These are phyloP conservation scores for Globisporangium solare DNA, from an alignment of 352 stramenopile genomes.

Conservation along the genomic window DNA sequence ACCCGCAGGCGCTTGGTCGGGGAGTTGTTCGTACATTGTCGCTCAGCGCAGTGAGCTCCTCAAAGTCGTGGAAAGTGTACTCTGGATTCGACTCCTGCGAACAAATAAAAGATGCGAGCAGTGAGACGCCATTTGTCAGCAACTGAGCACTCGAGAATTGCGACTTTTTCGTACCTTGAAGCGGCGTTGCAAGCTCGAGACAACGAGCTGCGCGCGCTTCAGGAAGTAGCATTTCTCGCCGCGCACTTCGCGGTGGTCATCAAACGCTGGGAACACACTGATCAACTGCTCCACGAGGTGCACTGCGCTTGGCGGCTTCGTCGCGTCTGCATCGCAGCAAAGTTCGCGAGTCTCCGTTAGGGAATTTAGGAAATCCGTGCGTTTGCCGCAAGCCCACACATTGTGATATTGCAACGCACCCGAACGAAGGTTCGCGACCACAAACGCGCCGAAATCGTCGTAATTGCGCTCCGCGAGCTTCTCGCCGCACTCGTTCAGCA, in stretches of 20 bases:
- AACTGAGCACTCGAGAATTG: no score
- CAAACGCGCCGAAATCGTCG: conserved; percentile 70
- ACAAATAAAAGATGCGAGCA: conserved; percentile 1
- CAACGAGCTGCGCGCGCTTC: conserved; percentile 67
- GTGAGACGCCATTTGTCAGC: conserved; percentile 1
- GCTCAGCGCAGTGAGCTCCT: conserved; percentile 53
- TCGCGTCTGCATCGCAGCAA: conserved; percentile 9
- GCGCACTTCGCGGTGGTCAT: conserved; percentile 50
- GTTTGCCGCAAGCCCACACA: background rate
- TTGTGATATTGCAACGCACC: conserved; percentile 1
- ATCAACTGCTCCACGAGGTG: conserved; percentile 55
- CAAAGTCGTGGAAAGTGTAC: conserved; percentile 57
- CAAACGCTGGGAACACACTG: conserved; percentile 60
- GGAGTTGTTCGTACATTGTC: conserved; percentile 65
- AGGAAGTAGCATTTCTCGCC: conserved; percentile 53
- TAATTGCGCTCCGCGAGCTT: conserved; percentile 48
- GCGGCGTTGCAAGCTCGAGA: conserved; percentile 47
- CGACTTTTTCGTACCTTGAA: conserved; percentile 40
- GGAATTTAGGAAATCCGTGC: background rate
- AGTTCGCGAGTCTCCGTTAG: background rate
- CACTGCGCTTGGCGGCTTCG: conserved; percentile 29
- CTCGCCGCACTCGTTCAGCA: conserved; percentile 55
- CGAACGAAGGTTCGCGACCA: conserved; percentile 43
- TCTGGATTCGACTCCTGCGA: conserved; percentile 37
- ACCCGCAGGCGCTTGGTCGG: background rate